Evolutionary conservation across 306 rosid genomes (phyloP).

Genomic region (Glycine tomentella): DNA sequence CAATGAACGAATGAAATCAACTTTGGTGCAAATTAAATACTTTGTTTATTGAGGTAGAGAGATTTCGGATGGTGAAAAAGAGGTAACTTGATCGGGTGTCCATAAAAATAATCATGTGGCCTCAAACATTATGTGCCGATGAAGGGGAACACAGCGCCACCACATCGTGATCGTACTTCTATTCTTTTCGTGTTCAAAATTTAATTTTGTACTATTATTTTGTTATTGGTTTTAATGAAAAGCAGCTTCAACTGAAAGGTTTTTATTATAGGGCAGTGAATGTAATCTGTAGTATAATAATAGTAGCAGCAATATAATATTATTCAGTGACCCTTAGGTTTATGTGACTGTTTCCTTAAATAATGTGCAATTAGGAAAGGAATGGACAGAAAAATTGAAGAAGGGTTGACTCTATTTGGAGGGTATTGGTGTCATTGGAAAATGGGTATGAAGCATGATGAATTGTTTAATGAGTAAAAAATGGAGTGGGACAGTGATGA

Average conservation of each 20-base stretch:
- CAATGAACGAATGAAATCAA: neutral
- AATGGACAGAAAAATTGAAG: neutral
- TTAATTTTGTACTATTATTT: neutral
- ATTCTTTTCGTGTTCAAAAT: neutral
- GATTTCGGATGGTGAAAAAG: conserved; percentile 69
- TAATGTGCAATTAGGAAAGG: conserved; percentile 37
- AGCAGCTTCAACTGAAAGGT: neutral
- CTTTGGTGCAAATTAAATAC: neutral
- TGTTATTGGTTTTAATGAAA: neutral
- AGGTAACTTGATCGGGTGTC: conserved; percentile 54
- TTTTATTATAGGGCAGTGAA: too few relatives aligned
- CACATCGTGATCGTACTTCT: conserved; percentile 62
- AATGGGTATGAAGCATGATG: neutral
- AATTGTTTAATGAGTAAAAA: conserved; percentile 12
- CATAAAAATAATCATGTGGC: conserved; percentile 52
- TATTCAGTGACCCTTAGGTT: conserved; percentile 1
- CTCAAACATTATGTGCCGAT: conserved; percentile 46
- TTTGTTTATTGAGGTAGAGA: conserved; percentile 50
- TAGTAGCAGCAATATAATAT: neutral
- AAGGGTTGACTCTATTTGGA: conserved; percentile 46
- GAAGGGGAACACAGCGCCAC: conserved; percentile 82
- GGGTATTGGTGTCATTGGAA: neutral
- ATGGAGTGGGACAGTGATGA: conserved; percentile 37
- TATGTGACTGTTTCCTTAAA: conserved; percentile 36
- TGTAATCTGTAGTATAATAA: too few relatives aligned